These are phyloP conservation scores for Pythium volutum DNA, from an alignment of 352 stramenopile species.

Conservation along the genomic window DNA sequence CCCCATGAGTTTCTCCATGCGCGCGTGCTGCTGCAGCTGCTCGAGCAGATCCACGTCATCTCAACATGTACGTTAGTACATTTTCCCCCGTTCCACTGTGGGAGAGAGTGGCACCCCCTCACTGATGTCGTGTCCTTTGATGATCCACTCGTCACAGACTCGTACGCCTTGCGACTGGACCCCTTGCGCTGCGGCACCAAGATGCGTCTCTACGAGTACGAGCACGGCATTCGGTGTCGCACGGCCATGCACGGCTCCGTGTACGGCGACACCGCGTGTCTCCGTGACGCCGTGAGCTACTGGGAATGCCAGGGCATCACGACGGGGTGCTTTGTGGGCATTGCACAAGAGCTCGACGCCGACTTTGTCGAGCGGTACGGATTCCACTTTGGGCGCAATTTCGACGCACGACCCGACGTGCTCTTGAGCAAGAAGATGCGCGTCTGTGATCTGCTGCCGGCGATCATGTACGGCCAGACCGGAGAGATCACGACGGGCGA, in stretches of 20 bases:
- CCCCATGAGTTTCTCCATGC: constrained; percentile 31
- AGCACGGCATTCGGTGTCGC: constrained; percentile 33
- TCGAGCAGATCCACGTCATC: constrained; percentile 48
- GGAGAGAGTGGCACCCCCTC: background rate
- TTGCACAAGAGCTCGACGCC: constrained; percentile 36
- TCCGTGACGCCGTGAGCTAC: constrained; percentile 46
- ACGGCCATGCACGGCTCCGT: constrained; percentile 33
- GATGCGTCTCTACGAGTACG: constrained; percentile 41
- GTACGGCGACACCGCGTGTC: constrained; percentile 46
- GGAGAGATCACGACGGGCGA: constrained; percentile 68
- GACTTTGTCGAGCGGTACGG: constrained; percentile 39
- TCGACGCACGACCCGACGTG: constrained; percentile 34
- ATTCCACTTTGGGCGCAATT: constrained; percentile 27
- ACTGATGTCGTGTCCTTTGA: background rate
- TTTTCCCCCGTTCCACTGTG: background rate
- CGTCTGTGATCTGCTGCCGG: constrained; percentile 62
- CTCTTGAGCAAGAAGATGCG: constrained; percentile 47
- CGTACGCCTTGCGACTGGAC: constrained; percentile 53
- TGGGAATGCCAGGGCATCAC: constrained; percentile 66
- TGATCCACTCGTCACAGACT: constrained; percentile 26
- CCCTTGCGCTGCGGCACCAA: constrained; percentile 33
- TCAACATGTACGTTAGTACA: constrained; percentile 39
- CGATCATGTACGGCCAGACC: constrained; percentile 72
- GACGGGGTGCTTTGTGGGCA: constrained; percentile 55
- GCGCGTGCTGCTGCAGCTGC: constrained; percentile 36